phyloP scores from a whole-genome alignment of 2,329 filamentous ascomycete species.

The Stachybotrys elegans region DNA sequence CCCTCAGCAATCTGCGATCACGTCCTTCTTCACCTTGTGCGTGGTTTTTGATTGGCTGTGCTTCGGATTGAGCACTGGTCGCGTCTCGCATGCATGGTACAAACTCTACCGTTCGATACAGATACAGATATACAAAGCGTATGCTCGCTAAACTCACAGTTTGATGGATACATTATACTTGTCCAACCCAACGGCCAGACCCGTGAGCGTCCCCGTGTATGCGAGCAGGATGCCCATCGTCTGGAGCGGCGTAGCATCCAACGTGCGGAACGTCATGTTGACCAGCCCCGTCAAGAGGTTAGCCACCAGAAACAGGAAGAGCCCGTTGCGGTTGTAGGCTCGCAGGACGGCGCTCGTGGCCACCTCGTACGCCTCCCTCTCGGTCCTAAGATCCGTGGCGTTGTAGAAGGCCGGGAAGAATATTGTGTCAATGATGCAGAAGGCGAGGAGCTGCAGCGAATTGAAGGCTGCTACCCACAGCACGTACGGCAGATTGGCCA shows the following conservation, averaged over 20 bases:
- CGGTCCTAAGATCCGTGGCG: constrained; percentile 47
- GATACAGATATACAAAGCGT: no score
- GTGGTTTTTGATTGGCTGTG: no score
- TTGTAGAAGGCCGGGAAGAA: constrained; percentile 72
- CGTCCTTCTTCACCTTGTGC: no score
- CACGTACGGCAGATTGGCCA: constrained; percentile 91
- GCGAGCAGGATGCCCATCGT: constrained; percentile 71
- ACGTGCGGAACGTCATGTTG: constrained; percentile 80
- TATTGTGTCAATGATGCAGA: constrained; percentile 70
- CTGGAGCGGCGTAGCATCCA: constrained; percentile 59
- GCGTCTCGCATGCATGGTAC: no score
- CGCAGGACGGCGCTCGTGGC: constrained; percentile 78
- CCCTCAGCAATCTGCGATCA: no score
- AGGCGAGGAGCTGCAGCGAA: constrained; percentile 71
- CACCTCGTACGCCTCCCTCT: constrained; percentile 57
- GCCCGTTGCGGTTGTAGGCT: constrained; percentile 83
- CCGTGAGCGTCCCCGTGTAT: constrained; percentile 66
- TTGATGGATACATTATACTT: constrained; percentile 64
- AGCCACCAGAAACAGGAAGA: constrained; percentile 78
- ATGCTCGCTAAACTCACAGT: no score
- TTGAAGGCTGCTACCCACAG: constrained; percentile 94
- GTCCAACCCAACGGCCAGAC: constrained; percentile 63
- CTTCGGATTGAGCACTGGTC: no score
- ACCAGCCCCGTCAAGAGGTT: constrained; percentile 87
- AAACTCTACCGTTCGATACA: no score